A percentile compares a stretch with the other conserved stretches of the same genome.
phyloP scores from a whole-genome alignment of 805 yeast species.

The Groenewaldozyma tartarivorans region DNA sequence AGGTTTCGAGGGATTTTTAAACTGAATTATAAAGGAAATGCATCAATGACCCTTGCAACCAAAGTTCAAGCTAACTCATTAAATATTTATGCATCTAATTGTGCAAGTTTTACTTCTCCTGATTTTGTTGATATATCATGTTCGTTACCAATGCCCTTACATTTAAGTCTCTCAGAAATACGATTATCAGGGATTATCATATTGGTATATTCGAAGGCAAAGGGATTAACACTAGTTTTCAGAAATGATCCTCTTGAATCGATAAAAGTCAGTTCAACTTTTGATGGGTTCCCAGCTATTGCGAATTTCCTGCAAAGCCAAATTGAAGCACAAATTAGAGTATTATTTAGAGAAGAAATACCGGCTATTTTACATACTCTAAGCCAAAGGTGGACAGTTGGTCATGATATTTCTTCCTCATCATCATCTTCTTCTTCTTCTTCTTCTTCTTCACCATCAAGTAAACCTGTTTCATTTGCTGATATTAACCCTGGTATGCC shows the following conservation, averaged over 20 bases:
- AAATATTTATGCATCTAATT: constrained; percentile 43
- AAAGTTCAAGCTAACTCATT: constrained; percentile 74
- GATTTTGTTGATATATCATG: constrained; percentile 54
- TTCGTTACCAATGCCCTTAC: constrained; percentile 69
- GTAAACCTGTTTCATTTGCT: constrained; percentile 35
- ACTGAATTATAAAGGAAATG: constrained; percentile 66
- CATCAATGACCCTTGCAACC: constrained; percentile 59
- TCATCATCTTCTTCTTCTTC: constrained; percentile 5
- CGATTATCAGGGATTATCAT: constrained; percentile 72
- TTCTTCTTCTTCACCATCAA: constrained; percentile 13
- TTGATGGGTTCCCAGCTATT: constrained; percentile 73
- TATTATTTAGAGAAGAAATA: constrained; percentile 71
- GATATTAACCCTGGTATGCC: constrained; percentile 50
- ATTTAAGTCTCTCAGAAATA: constrained; percentile 62
- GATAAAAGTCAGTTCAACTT: constrained; percentile 76
- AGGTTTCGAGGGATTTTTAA: constrained; percentile 54
- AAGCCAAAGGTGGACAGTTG: constrained; percentile 54
- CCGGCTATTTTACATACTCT: constrained; percentile 74
- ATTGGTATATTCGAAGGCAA: constrained; percentile 69
- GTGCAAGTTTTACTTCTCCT: constrained; percentile 53
- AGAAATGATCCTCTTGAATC: constrained; percentile 82
- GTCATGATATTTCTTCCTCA: constrained; percentile 19
- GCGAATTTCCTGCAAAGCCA: constrained; percentile 77
- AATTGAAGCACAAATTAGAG: constrained; percentile 72
- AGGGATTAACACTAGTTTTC: constrained; percentile 79